Evolutionary conservation across 2,329 filamentous ascomycete genomes (phyloP).

Genomic region (Pyrenochaeta sp.): DNA sequence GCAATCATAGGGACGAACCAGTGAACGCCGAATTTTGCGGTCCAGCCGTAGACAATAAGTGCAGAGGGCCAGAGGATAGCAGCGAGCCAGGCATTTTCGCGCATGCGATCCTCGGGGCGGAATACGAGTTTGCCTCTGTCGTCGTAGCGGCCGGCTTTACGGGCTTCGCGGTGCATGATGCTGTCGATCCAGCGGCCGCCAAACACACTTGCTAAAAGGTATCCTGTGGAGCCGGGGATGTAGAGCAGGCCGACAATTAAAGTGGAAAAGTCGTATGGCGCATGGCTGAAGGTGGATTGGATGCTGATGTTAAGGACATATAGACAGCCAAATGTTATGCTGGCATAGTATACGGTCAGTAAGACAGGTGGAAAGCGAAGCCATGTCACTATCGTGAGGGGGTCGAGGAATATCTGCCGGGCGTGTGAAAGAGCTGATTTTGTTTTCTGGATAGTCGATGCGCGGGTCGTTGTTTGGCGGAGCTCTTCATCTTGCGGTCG

Average conservation of each 20-base stretch:
- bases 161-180: slow-evolving; percentile 52
- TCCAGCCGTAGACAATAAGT: slow-evolving; percentile 51
- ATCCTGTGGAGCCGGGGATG: slow-evolving; percentile 49
- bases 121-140: slow-evolving; percentile 46
- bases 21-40: slow-evolving; percentile 38
- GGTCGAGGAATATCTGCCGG: slow-evolving; percentile 51
- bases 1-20: slow-evolving; percentile 49
- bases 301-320: slow-evolving; percentile 53
- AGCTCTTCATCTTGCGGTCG: slow-evolving; percentile 26
- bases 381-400: slow-evolving; percentile 49
- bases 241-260: slow-evolving; percentile 50
- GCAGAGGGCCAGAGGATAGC: slow-evolving; percentile 47
- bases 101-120: slow-evolving; percentile 51
- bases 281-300: slow-evolving; percentile 42
- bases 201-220: slow-evolving; percentile 45
- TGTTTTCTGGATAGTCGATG: slow-evolving; percentile 44
- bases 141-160: slow-evolving; percentile 47
- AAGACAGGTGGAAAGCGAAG: slow-evolving; percentile 49
- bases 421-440: slow-evolving; percentile 35
- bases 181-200: slow-evolving; percentile 52
- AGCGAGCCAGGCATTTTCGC: slow-evolving; percentile 52
- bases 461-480: slow-evolving; percentile 39
- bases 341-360: slow-evolving; percentile 51
- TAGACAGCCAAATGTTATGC: slow-evolving; percentile 50
- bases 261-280: slow-evolving; percentile 48